phyloP scores from a whole-genome alignment of 2,329 filamentous ascomycete species.

The Chaetothyriales sp. region DNA sequence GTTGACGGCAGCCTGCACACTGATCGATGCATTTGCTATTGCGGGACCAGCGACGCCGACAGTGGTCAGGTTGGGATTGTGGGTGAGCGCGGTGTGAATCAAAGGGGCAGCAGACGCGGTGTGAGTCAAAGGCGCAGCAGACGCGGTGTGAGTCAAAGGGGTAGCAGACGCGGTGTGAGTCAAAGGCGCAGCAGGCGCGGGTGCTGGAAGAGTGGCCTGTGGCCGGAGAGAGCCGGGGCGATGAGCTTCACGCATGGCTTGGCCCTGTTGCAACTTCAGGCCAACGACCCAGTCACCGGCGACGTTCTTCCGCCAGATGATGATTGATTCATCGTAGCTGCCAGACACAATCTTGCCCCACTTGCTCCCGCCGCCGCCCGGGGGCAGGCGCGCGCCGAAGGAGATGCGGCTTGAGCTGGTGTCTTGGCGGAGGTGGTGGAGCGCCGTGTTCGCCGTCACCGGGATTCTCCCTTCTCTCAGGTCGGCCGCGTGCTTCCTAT shows the following conservation, averaged over 20 bases:
- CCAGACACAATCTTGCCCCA: slow-evolving; percentile 95
- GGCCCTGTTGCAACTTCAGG: slow-evolving; percentile 59
- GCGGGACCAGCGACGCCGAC: not conserved
- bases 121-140: not conserved
- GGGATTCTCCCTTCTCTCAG: slow-evolving; percentile 33
- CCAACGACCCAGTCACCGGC: slow-evolving; percentile 73
- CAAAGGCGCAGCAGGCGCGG: not conserved
- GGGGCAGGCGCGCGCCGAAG: slow-evolving; percentile 73
- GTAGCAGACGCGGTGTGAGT: too few relatives aligned
- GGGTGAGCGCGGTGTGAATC: not conserved
- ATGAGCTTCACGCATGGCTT: not conserved
- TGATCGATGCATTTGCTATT: not conserved
- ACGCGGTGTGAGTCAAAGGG: not conserved
- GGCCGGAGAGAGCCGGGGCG: not conserved
- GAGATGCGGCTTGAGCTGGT: slow-evolving; percentile 36
- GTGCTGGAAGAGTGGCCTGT: not conserved
- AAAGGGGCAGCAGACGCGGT: not conserved
- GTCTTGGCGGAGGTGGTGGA: slow-evolving; percentile 46
- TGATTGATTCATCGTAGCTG: slow-evolving; percentile 89
- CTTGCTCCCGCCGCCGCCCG: slow-evolving; percentile 74
- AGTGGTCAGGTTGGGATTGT: not conserved
- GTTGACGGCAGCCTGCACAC: too few relatives aligned
- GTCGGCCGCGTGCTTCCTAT: slow-evolving; percentile 56
- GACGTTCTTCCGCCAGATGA: slow-evolving; percentile 80
- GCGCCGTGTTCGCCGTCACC: slow-evolving; percentile 17